A percentile compares a stretch with the other conserved stretches of the same genome.
Evolutionary conservation across 257 asterid genomes (phyloP).

Genomic region (Striga asiatica): DNA sequence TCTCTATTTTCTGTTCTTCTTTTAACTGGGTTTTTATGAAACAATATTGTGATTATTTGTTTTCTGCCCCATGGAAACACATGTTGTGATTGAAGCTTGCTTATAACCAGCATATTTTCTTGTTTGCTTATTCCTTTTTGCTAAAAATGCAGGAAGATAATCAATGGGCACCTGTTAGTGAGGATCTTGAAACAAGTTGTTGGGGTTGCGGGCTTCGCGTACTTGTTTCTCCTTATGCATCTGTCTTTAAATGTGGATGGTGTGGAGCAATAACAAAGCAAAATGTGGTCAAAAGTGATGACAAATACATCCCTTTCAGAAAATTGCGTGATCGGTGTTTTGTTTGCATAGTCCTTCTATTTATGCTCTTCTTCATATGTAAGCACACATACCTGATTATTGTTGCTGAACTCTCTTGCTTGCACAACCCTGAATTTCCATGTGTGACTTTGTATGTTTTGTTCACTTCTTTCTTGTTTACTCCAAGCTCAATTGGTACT

Average conservation of each 20-base stretch:
- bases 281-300: slow-evolving; percentile 32
- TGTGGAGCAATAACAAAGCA: slow-evolving; percentile 88
- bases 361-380: slow-evolving; percentile 75
- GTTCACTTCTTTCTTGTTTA: background rate
- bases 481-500: too few species aligned
- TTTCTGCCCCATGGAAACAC: too few species aligned
- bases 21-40: too few species aligned
- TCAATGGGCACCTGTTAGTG: slow-evolving; percentile 26
- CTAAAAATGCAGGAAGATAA: slow-evolving; percentile 45
- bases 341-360: slow-evolving; percentile 43
- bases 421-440: background rate
- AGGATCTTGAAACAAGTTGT: slow-evolving; percentile 63
- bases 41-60: too few species aligned
- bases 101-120: too few species aligned
- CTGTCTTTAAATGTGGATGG: slow-evolving; percentile 85
- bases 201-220: slow-evolving; percentile 97
- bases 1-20: too few species aligned
- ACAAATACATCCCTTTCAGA: slow-evolving; percentile 36
- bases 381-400: slow-evolving; percentile 23
- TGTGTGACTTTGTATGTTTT: background rate
- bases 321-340: slow-evolving; percentile 70
- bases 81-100: too few species aligned
- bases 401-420: background rate
- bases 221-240: slow-evolving; percentile 57
- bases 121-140: background rate